Evolutionary conservation across 805 yeast species (phyloP).

Genomic region (Metschnikowia picachoensis): DNA sequence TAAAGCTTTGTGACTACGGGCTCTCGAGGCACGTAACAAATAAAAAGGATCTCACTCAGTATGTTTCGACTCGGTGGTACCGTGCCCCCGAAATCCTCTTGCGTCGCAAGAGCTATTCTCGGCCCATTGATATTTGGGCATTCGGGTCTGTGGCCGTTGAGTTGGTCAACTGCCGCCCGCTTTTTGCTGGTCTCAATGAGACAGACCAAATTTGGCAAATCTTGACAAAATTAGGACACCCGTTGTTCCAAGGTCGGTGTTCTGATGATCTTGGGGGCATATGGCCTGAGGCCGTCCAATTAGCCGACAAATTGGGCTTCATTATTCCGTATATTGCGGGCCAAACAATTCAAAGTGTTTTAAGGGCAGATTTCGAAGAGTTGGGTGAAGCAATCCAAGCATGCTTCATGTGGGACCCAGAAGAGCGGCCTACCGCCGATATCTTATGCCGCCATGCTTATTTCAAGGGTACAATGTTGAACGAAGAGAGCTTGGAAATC

Average conservation of each 20-base stretch:
- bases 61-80: constrained; percentile 84
- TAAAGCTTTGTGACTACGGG: constrained; percentile 80
- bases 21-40: constrained; percentile 60
- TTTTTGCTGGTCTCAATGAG: constrained; percentile 81
- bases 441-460: constrained; percentile 48
- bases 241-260: constrained; percentile 35
- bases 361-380: constrained; percentile 23
- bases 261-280: constrained; percentile 52
- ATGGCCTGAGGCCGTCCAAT: constrained; percentile 61
- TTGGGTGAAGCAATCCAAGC: constrained; percentile 40
- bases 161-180: constrained; percentile 65
- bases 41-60: constrained; percentile 60
- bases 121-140: constrained; percentile 82
- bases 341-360: constrained; percentile 21
- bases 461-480: constrained; percentile 42
- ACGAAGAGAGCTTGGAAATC: neutral
- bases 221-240: constrained; percentile 69
- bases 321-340: constrained; percentile 56
- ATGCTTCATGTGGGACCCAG: constrained; percentile 79
- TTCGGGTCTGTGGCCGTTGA: constrained; percentile 79
- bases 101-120: constrained; percentile 58
- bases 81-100: constrained; percentile 77
- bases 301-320: constrained; percentile 55
- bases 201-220: constrained; percentile 74
- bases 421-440: constrained; percentile 51